phyloP scores from a whole-genome alignment of 441 rosid genomes.

The Aquilaria agallochum region DNA sequence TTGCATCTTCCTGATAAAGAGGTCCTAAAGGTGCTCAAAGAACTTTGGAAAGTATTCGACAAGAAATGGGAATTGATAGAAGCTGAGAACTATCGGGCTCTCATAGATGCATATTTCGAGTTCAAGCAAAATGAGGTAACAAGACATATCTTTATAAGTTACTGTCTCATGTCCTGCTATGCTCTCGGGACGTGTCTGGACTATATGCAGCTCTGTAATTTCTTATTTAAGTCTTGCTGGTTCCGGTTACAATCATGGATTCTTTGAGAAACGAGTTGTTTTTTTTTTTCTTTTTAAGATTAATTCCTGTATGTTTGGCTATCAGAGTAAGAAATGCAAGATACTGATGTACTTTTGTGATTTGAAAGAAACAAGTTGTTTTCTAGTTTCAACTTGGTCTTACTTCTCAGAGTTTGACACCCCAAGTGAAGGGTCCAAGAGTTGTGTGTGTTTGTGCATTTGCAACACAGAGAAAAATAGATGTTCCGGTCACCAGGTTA shows the following conservation, averaged over 20 bases:
- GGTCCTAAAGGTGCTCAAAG: constrained; percentile 39
- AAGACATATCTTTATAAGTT: no score
- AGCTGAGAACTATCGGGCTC: constrained; percentile 49
- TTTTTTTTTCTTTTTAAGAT: background rate
- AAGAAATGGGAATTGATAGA: constrained; percentile 56
- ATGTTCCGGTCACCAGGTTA: no score
- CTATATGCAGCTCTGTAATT: background rate
- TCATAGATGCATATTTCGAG: constrained; percentile 54
- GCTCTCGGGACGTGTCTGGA: background rate
- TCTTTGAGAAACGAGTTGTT: background rate
- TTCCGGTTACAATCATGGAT: background rate
- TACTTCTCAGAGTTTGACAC: no score
- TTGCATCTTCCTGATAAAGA: constrained; percentile 41
- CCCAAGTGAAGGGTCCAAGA: no score
- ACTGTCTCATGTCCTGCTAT: background rate
- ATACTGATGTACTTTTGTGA: no score
- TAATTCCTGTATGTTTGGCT: background rate
- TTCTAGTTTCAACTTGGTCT: no score
- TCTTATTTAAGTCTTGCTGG: background rate
- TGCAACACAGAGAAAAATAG: no score
- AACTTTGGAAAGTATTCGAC: constrained; percentile 33
- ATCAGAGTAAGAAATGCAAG: no score
- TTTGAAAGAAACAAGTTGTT: no score
- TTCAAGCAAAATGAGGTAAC: constrained; percentile 33
- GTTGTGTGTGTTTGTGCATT: no score